Evolutionary conservation across 2,329 filamentous ascomycete species (phyloP), one percentile per base, ranked within the genome.

Genomic region (Aspergillus sp.): DNA sequence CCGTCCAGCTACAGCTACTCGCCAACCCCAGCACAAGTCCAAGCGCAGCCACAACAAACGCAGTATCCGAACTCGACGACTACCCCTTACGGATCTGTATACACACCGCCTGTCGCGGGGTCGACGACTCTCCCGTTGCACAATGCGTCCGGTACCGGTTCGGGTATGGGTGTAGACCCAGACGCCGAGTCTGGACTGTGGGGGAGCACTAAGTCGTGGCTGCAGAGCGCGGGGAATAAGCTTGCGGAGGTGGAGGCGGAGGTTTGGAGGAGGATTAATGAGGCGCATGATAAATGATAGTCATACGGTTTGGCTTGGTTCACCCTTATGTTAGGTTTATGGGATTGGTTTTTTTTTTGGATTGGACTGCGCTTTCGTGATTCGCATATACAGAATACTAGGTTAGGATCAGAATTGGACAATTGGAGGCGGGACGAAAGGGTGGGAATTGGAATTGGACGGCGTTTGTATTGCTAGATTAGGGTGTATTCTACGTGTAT

Each of bases 231-330:
- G 19, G 77, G 77, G 4, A 67, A 63, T 49, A 77, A 77, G 56
- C 61, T 79, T 55, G 75, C 70, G 8, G 73, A 80, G 67, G 73
- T 76, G 45, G 79, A 81, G 66, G 74, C 75, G 55, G 75, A 75
- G 68, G 75, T 79, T 46, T 82, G 79, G 79, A 78, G 69, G 70
- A 70, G 72, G 60, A 75, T 81, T 52, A 79, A 79, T 67, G 66
- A 70, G 59, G 69, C 65, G 15, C 71, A 73, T 68, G 67, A 68
- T 58, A 60, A 63, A 57, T 64, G 44, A 60, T 58, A 31, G 40
- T 14, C 40, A 24, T n/a, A 52, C 41, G 51, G 27, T 56, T 41
- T 35, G 31, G 3, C 31, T 40, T 23, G 15, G 11, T 37, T 46
- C n/a, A 31, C 27, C 4, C 14, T n/a, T n/a, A 37, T 37, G 35